These are phyloP conservation scores for Cytidiella melzeri DNA, from an alignment of 768 basidiomycete genomes.

Conservation along the genomic window DNA sequence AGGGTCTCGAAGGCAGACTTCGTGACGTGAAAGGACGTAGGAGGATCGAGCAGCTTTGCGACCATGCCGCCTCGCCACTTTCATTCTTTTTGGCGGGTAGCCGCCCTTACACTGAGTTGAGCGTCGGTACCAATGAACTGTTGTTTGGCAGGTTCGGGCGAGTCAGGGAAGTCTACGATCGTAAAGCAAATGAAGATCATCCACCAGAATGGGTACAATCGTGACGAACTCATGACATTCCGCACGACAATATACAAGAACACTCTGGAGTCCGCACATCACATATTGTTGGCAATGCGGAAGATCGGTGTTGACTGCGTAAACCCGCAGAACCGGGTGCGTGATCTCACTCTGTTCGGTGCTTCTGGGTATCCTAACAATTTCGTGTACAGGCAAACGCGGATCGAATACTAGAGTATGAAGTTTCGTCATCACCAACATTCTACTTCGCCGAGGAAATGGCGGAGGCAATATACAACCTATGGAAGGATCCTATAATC, in stretches of 20 bases:
- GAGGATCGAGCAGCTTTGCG: too few species aligned
- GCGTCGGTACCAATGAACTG: not conserved
- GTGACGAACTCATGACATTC: conserved; percentile 70
- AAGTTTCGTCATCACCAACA: conserved; percentile 35
- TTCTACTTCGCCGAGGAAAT: conserved; percentile 56
- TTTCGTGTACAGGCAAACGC: conserved; percentile 36
- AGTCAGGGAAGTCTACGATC: conserved; percentile 92
- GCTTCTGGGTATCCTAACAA: not conserved
- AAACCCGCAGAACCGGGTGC: conserved; percentile 56
- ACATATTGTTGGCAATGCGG: conserved; percentile 78
- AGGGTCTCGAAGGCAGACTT: too few species aligned
- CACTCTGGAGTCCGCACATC: conserved; percentile 84
- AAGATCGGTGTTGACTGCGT: conserved; percentile 79
- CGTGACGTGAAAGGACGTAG: too few species aligned
- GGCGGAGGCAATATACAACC: conserved; percentile 58
- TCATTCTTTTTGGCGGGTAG: too few species aligned
- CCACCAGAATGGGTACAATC: conserved; percentile 84
- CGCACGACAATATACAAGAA: conserved; percentile 79
- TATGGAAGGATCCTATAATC: conserved; percentile 65
- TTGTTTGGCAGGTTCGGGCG: conserved; percentile 68
- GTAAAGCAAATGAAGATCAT: conserved; percentile 99
- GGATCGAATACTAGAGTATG: conserved; percentile 59
- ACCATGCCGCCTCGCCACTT: not conserved
- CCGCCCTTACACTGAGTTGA: too few species aligned
- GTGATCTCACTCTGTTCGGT: conserved; percentile 10